Percentiles rank a stretch among this genome's conserved stretches.
phyloP scores from a whole-genome alignment of 75 land plant genomes.

The Sequoia sempervirens region DNA sequence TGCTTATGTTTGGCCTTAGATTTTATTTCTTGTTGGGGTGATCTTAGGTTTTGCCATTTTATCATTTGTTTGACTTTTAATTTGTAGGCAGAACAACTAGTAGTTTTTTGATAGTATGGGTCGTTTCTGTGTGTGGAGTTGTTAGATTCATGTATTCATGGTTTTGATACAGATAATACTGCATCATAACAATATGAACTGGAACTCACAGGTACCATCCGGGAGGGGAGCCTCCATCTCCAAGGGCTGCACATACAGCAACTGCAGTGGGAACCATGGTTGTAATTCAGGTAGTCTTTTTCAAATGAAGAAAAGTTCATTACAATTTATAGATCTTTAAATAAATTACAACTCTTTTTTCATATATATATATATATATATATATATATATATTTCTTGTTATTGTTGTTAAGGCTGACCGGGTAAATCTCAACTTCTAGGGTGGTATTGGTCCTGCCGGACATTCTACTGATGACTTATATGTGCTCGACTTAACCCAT shows the following conservation, averaged over 20 bases:
- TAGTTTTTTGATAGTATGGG: background rate
- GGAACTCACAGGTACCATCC: slow-evolving; percentile 46
- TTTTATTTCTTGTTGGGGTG: background rate
- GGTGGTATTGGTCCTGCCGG: slow-evolving; percentile 97
- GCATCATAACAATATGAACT: background rate
- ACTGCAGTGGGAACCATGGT: slow-evolving; percentile 91
- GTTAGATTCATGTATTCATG: background rate
- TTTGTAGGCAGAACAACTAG: background rate
- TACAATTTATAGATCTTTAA: background rate
- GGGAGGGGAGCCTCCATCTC: slow-evolving; percentile 84
- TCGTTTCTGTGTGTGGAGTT: background rate
- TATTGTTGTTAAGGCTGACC: background rate
- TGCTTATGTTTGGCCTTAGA: background rate
- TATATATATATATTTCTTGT: too few relatives aligned
- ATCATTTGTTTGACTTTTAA: background rate
- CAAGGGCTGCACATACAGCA: slow-evolving; percentile 88
- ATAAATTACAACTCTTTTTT: background rate
- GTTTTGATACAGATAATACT: background rate
- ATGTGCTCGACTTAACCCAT: slow-evolving; percentile 83
- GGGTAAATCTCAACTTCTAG: slow-evolving; percentile 24
- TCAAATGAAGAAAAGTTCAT: background rate
- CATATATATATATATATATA: too few relatives aligned
- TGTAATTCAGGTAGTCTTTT: slow-evolving; percentile 55
- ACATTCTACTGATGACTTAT: slow-evolving; percentile 87
- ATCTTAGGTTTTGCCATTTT: background rate